A percentile compares a stretch with the other conserved stretches of the same genome.
Conservation (phyloP, 2,329 filamentous ascomycete species). For the Cladosporium sphaerospermum region DNA sequence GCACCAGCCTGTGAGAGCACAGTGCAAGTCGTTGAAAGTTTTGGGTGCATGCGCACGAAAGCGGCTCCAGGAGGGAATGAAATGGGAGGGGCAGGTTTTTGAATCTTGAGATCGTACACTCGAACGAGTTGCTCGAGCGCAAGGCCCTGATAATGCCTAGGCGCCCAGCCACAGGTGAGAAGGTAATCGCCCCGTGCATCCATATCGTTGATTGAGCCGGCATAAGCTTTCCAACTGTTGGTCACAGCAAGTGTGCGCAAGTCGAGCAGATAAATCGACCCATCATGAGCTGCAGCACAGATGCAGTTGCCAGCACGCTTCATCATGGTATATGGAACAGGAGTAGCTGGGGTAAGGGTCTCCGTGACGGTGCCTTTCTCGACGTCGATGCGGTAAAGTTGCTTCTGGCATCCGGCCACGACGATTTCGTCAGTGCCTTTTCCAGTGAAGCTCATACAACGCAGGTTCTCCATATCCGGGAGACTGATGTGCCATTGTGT, state of each 20-base stretch:
- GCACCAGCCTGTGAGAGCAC: conserved; percentile 88
- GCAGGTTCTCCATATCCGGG: conserved; percentile 74
- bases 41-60: conserved; percentile 92
- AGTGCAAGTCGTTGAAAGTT: conserved; percentile 90
- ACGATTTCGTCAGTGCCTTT: conserved; percentile 78
- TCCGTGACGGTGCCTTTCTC: conserved; percentile 46
- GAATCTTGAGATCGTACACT: conserved; percentile 89
- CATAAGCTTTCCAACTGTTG: conserved; percentile 86
- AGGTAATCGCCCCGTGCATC: conserved; percentile 93
- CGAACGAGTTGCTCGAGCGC: conserved; percentile 91
- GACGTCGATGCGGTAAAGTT: conserved; percentile 71
- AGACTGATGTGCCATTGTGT: conserved; percentile 82
- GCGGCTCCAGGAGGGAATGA: conserved; percentile 88
- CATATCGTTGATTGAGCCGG: conserved; percentile 88
- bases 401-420: conserved; percentile 77
- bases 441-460: conserved; percentile 92
- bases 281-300: conserved; percentile 79
- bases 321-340: conserved; percentile 79
- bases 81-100: conserved; percentile 81
- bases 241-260: conserved; percentile 69
- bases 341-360: conserved; percentile 26
- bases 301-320: conserved; percentile 79
- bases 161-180: conserved; percentile 88
- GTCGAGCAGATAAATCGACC: conserved; percentile 80
- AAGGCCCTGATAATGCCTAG: conserved; percentile 69